These are phyloP conservation scores for Gossypium gossypioides DNA, from an alignment of 441 rosid genomes.

Conservation along the genomic window DNA sequence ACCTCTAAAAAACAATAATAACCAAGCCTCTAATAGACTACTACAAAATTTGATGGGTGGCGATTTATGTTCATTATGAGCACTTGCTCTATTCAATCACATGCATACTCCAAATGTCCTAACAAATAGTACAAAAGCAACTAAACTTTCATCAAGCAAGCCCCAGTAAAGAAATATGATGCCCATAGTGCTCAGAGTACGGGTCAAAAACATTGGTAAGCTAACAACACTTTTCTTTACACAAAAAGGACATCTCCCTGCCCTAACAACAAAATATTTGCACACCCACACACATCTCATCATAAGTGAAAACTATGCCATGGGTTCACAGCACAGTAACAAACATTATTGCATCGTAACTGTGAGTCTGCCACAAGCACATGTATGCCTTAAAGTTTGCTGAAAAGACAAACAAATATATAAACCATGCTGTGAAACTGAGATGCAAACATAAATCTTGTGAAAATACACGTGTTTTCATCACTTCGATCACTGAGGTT, in stretches of 20 bases:
- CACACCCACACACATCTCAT: neutral
- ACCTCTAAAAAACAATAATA: neutral
- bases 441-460: conserved; percentile 9
- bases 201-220: neutral
- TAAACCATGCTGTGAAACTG: neutral
- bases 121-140: neutral
- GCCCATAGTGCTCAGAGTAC: neutral
- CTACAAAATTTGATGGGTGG: neutral
- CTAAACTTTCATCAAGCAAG: neutral
- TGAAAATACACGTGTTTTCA: neutral
- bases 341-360: neutral
- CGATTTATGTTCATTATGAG: neutral
- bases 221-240: neutral
- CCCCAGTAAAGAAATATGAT: neutral
- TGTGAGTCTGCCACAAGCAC: neutral
- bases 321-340: neutral
- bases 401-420: neutral
- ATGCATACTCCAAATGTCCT: neutral
- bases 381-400: neutral
- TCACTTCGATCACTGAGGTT: conserved; percentile 11
- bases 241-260: neutral
- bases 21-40: neutral
- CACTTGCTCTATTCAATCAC: neutral
- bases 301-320: neutral
- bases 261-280: conserved; percentile 2